Evolutionary conservation across 768 basidiomycete species (phyloP).

Genomic region (Filobasidium wieringae): DNA sequence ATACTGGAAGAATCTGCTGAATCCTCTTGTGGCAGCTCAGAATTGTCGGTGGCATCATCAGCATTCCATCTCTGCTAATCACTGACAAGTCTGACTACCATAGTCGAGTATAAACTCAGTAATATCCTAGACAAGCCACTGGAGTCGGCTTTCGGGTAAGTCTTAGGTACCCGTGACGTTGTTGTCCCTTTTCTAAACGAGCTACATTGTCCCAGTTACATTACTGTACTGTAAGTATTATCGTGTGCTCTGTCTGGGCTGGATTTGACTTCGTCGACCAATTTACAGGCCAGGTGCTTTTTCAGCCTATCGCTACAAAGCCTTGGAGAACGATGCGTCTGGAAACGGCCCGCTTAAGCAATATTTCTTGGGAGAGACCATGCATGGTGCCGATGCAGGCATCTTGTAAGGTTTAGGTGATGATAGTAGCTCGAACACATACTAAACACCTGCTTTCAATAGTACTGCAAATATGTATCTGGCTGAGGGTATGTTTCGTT

Average conservation of each 20-base stretch:
- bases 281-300: conserved; percentile 62
- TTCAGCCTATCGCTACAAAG: conserved; percentile 78
- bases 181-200: background rate
- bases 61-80: background rate
- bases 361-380: conserved; percentile 94
- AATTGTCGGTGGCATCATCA: conserved; percentile 88
- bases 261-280: background rate
- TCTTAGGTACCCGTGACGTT: background rate
- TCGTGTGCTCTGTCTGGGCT: background rate
- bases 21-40: conserved; percentile 81
- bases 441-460: background rate
- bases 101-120: conserved; percentile 40
- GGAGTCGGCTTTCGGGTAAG: conserved; percentile 41
- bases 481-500: conserved; percentile 52
- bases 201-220: conserved; percentile 66
- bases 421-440: background rate
- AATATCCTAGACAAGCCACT: conserved; percentile 88
- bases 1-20: conserved; percentile 66
- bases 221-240: conserved; percentile 61
- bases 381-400: conserved; percentile 45
- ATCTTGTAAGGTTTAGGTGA: conserved; percentile 38
- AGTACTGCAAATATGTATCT: conserved; percentile 49
- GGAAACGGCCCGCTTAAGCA: conserved; percentile 86
- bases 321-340: conserved; percentile 67
- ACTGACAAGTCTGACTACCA: background rate